Evolutionary conservation across 768 basidiomycete species (phyloP).

Genomic region (Tylopilus sp.): DNA sequence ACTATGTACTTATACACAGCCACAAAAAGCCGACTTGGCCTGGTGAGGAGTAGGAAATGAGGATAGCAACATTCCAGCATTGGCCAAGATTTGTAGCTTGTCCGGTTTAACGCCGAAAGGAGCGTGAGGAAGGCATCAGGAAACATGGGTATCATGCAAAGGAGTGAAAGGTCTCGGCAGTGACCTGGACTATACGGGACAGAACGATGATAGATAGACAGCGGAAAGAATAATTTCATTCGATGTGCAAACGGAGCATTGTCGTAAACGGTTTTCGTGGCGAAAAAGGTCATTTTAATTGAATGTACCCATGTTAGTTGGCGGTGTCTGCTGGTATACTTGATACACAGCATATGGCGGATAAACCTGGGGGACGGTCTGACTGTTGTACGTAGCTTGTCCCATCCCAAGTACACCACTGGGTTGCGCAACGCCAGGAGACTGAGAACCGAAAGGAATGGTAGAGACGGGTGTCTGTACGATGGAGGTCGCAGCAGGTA

Average conservation of each 20-base stretch:
- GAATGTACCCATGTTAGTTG: constrained; percentile 73
- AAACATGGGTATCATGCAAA: constrained; percentile 30
- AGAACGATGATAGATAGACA: constrained; percentile 31
- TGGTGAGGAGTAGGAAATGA: constrained; percentile 28
- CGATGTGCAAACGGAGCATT: constrained; percentile 29
- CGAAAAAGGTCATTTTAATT: constrained; percentile 42
- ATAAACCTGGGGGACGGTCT: constrained; percentile 64
- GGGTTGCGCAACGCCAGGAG: constrained; percentile 56
- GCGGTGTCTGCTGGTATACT: constrained; percentile 74
- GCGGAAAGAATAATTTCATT: constrained; percentile 33
- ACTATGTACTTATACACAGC: constrained; percentile 38
- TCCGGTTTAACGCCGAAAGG: constrained; percentile 22
- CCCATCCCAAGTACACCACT: constrained; percentile 59
- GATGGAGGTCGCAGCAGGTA: constrained; percentile 32
- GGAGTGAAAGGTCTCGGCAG: constrained; percentile 24
- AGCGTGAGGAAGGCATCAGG: constrained; percentile 21
- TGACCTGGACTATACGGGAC: constrained; percentile 23
- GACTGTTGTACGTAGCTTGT: constrained; percentile 60
- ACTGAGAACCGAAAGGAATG: constrained; percentile 56
- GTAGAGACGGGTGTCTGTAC: constrained; percentile 28
- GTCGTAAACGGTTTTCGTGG: constrained; percentile 42
- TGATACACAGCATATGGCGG: constrained; percentile 78
- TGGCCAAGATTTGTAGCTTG: constrained; percentile 22
- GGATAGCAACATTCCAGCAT: constrained; percentile 33
- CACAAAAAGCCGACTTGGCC: constrained; percentile 28